Evolutionary conservation across 768 basidiomycete genomes (phyloP).

Genomic region (Leccinum uliginosum): DNA sequence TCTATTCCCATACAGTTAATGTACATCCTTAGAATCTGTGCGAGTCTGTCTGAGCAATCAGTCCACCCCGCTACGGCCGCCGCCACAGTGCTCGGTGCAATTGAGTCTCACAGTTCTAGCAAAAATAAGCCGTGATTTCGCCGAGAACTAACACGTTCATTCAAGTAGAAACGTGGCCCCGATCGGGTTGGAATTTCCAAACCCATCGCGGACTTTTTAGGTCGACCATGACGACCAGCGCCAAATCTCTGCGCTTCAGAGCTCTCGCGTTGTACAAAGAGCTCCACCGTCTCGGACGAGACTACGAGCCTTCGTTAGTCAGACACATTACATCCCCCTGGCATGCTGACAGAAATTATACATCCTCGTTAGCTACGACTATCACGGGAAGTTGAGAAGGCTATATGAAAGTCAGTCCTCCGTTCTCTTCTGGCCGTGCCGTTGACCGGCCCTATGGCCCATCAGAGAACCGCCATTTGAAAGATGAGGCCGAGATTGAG

Average conservation of each 20-base stretch:
- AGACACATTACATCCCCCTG: conserved; percentile 6
- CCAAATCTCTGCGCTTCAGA: conserved; percentile 47
- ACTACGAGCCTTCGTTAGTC: conserved; percentile 77
- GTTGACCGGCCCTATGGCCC: not conserved
- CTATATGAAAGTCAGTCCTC: conserved; percentile 67
- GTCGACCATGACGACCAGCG: conserved; percentile 42
- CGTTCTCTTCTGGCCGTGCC: not conserved
- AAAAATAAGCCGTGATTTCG: not conserved
- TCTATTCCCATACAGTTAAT: not conserved
- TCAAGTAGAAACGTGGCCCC: not conserved
- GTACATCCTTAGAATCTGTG: not conserved
- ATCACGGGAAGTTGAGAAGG: conserved; percentile 64
- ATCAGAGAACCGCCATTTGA: conserved; percentile 63
- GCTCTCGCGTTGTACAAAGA: conserved; percentile 79
- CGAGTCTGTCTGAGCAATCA: not conserved
- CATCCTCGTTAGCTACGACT: conserved; percentile 57
- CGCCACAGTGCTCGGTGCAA: not conserved
- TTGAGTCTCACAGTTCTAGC: not conserved
- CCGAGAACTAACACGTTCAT: not conserved
- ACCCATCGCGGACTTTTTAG: not conserved
- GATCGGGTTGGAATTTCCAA: not conserved
- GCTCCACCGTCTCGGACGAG: conserved; percentile 71
- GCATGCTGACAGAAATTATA: conserved; percentile 6
- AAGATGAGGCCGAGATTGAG: conserved; percentile 68
- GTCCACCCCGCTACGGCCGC: not conserved